Conservation (phyloP, 2,329 filamentous ascomycete species). For the Phaeosphaeria sp. region DNA sequence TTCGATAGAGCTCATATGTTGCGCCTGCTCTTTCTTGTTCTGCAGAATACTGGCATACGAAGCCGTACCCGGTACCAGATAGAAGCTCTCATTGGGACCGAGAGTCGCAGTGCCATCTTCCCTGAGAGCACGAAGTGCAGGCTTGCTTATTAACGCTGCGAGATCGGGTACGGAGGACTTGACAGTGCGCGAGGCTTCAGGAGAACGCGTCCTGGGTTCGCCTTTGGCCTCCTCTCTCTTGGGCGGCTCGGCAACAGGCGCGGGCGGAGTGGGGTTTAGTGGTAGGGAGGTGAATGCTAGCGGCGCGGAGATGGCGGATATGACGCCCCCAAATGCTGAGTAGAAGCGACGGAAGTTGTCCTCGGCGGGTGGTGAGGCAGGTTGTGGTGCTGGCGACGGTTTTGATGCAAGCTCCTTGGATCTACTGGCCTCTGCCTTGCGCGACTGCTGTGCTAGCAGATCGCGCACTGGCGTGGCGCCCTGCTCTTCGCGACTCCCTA, state of each 20-base stretch:
- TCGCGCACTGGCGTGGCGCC: constrained; percentile 41
- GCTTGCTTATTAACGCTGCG: constrained; percentile 81
- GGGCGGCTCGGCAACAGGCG: constrained; percentile 36
- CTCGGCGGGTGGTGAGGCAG: constrained; percentile 56
- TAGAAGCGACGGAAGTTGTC: constrained; percentile 92
- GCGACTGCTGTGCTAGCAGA: constrained; percentile 41
- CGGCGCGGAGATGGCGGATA: constrained; percentile 87
- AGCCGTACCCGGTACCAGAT: constrained; percentile 91
- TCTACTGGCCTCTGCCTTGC: constrained; percentile 29
- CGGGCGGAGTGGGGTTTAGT: constrained; percentile 54
- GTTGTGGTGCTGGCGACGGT: constrained; percentile 1
- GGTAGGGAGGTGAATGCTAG: constrained; percentile 93
- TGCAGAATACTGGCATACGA: constrained; percentile 88
- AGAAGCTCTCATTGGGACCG: constrained; percentile 66
- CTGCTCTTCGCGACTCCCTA: constrained; percentile 59
- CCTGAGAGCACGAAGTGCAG: constrained; percentile 79
- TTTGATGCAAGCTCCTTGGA: constrained; percentile 12
- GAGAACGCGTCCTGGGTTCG: constrained; percentile 32
- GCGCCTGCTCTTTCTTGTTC: constrained; percentile 31
- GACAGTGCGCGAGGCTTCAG: constrained; percentile 39
- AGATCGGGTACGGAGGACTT: constrained; percentile 73
- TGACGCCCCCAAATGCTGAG: constrained; percentile 85
- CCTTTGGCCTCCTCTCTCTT: constrained; percentile 27
- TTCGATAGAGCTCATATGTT: constrained; percentile 30
- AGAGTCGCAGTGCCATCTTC: constrained; percentile 65